A percentile compares a stretch with the other conserved stretches of the same genome.
These are phyloP conservation scores for Hypoxylon sp. DNA, from an alignment of 2,329 filamentous ascomycete species.

Conservation along the genomic window DNA sequence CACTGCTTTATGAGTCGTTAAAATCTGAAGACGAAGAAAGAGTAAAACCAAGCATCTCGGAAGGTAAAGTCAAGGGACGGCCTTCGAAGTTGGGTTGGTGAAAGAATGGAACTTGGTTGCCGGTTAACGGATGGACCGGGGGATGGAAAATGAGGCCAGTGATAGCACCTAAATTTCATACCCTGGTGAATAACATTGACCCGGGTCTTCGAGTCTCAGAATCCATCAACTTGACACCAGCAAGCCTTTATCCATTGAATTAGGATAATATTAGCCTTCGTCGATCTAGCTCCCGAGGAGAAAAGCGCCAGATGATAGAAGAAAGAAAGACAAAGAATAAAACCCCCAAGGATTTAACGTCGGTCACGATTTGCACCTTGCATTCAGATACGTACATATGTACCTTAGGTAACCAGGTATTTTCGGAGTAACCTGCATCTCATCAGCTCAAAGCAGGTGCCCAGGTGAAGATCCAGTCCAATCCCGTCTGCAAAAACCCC, in stretches of 20 bases:
- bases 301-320: not conserved
- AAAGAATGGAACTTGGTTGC: constrained; percentile 9
- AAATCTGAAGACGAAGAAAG: not conserved
- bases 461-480: constrained; percentile 33
- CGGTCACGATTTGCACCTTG: not conserved
- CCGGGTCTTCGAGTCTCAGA: not conserved
- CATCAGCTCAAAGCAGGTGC: constrained; percentile 14
- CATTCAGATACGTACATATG: not conserved
- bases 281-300: not conserved
- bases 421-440: constrained; percentile 23
- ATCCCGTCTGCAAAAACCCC: constrained; percentile 38
- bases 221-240: constrained; percentile 10
- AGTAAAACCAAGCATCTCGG: not conserved
- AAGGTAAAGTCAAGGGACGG: not conserved
- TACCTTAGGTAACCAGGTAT: constrained; percentile 22
- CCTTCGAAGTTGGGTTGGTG: not conserved
- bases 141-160: not conserved
- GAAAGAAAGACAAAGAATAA: not conserved
- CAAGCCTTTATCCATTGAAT: not conserved
- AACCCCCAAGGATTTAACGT: not conserved
- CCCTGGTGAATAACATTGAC: constrained; percentile 9
- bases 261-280: not conserved
- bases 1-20: not conserved
- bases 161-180: constrained; percentile 26
- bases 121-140: constrained; percentile 25